Evolutionary conservation across 805 yeast species (phyloP).

Genomic region (Wickerhamomyces alni): DNA sequence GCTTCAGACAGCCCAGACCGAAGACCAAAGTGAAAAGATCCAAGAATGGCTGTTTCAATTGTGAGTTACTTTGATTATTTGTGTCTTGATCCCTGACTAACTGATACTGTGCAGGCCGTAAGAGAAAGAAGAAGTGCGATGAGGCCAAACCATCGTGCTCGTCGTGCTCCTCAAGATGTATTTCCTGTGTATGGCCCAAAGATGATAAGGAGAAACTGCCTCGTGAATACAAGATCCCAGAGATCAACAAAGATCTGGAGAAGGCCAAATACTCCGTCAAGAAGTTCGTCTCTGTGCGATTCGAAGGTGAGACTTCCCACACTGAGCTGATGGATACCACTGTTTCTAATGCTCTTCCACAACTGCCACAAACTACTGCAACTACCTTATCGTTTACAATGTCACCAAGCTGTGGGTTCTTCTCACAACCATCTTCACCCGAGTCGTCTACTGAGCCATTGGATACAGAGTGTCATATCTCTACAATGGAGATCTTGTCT

Average conservation of each 20-base stretch:
- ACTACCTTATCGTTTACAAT: too few species aligned
- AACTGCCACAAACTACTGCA: too few species aligned
- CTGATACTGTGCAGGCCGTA: constrained; percentile 32
- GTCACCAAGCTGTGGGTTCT: too few species aligned
- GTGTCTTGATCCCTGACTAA: background rate
- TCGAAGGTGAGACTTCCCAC: background rate
- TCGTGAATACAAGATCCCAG: constrained; percentile 13
- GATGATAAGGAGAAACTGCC: constrained; percentile 13
- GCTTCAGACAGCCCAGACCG: background rate
- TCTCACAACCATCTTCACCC: too few species aligned
- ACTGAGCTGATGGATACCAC: too few species aligned
- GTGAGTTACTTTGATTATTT: constrained; percentile 5
- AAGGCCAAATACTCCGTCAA: background rate
- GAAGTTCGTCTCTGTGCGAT: background rate
- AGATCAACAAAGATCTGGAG: constrained; percentile 1
- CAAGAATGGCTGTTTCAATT: constrained; percentile 17
- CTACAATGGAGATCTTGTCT: constrained; percentile 1
- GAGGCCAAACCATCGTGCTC: constrained; percentile 38
- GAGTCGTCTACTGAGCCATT: background rate
- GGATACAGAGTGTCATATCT: background rate
- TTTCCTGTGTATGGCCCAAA: constrained; percentile 24
- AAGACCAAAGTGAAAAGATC: constrained; percentile 10
- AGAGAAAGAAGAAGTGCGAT: constrained; percentile 61
- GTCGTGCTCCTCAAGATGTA: constrained; percentile 32
- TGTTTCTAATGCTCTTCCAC: too few species aligned